Evolutionary conservation across 768 basidiomycete genomes (phyloP).

Genomic region (Podaxis sp.): DNA sequence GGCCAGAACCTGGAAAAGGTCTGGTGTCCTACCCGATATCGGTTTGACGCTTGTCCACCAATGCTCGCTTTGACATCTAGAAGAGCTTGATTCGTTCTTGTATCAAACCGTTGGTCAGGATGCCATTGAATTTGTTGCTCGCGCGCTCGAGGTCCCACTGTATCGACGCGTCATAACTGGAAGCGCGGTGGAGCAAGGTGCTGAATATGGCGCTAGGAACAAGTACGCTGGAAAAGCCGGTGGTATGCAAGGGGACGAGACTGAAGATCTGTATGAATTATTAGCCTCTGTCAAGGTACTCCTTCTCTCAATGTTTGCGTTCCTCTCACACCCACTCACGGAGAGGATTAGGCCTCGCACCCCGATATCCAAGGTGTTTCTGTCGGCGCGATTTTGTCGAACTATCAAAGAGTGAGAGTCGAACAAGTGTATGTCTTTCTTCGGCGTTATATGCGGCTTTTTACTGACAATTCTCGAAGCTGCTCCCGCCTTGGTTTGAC

Average conservation of each 20-base stretch:
- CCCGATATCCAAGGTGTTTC: conserved; percentile 86
- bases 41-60: conserved; percentile 20
- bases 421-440: conserved; percentile 82
- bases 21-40: conserved; percentile 22
- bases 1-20: conserved; percentile 88
- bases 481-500: conserved; percentile 80
- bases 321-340: not conserved
- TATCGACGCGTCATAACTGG: conserved; percentile 82
- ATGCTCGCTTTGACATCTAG: conserved; percentile 40
- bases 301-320: not conserved
- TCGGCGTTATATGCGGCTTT: not conserved
- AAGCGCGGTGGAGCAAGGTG: conserved; percentile 71
- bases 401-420: conserved; percentile 94
- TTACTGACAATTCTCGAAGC: conserved; percentile 32
- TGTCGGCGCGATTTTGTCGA: conserved; percentile 95
- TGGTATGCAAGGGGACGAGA: conserved; percentile 84
- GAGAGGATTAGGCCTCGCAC: conserved; percentile 41
- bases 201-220: conserved; percentile 79
- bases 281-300: conserved; percentile 75
- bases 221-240: conserved; percentile 28
- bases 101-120: conserved; percentile 99
- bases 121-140: conserved; percentile 82
- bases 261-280: conserved; percentile 84
- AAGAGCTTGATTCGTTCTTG: conserved; percentile 97
- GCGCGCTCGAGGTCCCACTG: conserved; percentile 82